Evolutionary conservation across 352 stramenopile genomes (phyloP).

Genomic region (Phytophthora boehmeriae): DNA sequence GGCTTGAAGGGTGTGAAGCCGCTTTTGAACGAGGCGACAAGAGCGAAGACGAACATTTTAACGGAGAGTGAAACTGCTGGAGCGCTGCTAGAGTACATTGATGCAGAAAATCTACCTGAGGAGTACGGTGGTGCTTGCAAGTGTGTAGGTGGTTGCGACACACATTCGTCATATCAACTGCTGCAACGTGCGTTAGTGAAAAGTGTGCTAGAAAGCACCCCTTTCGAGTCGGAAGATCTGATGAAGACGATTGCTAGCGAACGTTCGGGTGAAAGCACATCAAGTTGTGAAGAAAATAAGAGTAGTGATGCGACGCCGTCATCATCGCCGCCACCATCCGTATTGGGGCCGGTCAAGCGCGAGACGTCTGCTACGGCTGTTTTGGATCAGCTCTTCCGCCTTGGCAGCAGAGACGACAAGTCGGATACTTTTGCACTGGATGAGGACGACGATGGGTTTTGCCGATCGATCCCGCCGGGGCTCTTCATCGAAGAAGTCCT

Average conservation of each 20-base stretch:
- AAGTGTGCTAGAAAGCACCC: slow-evolving; percentile 52
- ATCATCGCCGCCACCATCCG: slow-evolving; percentile 12
- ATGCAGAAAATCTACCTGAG: slow-evolving; percentile 64
- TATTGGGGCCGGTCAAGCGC: slow-evolving; percentile 26
- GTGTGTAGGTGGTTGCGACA: slow-evolving; percentile 70
- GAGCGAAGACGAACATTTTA: slow-evolving; percentile 89
- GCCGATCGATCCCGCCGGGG: slow-evolving; percentile 37
- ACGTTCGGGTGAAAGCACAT: slow-evolving; percentile 14
- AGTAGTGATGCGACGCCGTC: slow-evolving; percentile 2
- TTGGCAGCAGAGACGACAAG: slow-evolving; percentile 26
- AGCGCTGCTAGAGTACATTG: slow-evolving; percentile 60
- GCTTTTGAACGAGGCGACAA: slow-evolving; percentile 87
- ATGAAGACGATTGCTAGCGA: slow-evolving; percentile 25
- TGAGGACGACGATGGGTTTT: slow-evolving; percentile 36
- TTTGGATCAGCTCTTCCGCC: slow-evolving; percentile 29
- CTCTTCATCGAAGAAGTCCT: slow-evolving; percentile 75
- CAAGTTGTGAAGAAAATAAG: slow-evolving; percentile 24
- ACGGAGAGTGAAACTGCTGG: slow-evolving; percentile 63
- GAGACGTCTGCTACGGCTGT: slow-evolving; percentile 26
- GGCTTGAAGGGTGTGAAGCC: slow-evolving; percentile 90
- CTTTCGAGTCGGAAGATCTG: slow-evolving; percentile 50
- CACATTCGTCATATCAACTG: slow-evolving; percentile 69
- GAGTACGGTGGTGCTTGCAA: slow-evolving; percentile 76
- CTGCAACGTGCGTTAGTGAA: slow-evolving; percentile 63
- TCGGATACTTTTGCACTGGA: slow-evolving; percentile 22